A percentile compares a stretch with the other conserved stretches of the same genome.
Evolutionary conservation across 345 rosid species (phyloP).

Genomic region (Eucalyptus viminalis): DNA sequence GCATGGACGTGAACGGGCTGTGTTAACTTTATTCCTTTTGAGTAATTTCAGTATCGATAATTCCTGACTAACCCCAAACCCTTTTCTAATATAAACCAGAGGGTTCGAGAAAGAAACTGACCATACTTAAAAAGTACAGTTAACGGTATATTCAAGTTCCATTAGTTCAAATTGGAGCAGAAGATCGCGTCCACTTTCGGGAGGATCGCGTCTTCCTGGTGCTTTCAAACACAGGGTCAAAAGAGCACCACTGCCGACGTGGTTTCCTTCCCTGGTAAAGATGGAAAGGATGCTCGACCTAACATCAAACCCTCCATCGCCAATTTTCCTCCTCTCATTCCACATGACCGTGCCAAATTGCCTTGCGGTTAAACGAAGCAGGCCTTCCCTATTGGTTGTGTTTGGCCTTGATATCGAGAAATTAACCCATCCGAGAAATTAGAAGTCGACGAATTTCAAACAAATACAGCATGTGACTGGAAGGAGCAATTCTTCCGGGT

Average conservation of each 20-base stretch:
- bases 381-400: neutral
- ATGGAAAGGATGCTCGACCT: neutral
- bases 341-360: neutral
- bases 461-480: neutral
- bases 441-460: neutral
- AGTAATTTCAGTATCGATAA: neutral
- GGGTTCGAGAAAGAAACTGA: neutral
- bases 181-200: neutral
- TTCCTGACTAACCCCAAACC: neutral
- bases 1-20: neutral
- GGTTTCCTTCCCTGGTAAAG: neutral
- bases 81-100: neutral
- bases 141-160: neutral
- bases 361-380: too few species aligned
- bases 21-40: neutral
- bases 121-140: neutral
- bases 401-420: neutral
- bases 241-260: neutral
- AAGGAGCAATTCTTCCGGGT: neutral
- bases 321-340: neutral
- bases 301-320: neutral
- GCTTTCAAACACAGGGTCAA: neutral
- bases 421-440: neutral
- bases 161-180: neutral
- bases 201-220: neutral